Percentiles rank a stretch among this genome's conserved stretches.
Conservation (phyloP, 148 eudicot species). For the Suaeda aralocaspica region DNA sequence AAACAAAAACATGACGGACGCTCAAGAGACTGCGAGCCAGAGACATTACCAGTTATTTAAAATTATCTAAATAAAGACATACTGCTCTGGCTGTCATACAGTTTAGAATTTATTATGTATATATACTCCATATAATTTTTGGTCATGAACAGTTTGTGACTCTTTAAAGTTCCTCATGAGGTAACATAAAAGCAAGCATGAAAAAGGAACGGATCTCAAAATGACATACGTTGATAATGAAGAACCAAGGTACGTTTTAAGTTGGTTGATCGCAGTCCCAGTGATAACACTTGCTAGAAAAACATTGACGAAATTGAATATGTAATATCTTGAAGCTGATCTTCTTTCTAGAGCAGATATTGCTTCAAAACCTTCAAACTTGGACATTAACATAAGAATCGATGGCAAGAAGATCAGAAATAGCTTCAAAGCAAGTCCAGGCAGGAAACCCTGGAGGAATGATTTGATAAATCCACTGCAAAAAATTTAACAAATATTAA, state of each 20-base stretch:
- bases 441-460: slow-evolving; percentile 75
- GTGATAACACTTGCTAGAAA: slow-evolving; percentile 78
- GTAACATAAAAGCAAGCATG: not conserved
- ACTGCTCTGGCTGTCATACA: no score
- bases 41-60: not conserved
- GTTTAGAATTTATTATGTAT: no score
- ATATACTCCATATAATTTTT: no score
- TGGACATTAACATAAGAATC: slow-evolving; percentile 94
- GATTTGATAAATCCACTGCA: slow-evolving; percentile 72
- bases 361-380: slow-evolving; percentile 77
- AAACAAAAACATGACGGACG: not conserved
- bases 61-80: no score
- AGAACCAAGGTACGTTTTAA: slow-evolving; percentile 46
- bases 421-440: slow-evolving; percentile 91
- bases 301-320: slow-evolving; percentile 87
- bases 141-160: not conserved
- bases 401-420: slow-evolving; percentile 84
- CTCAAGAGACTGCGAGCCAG: not conserved
- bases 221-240: slow-evolving; percentile 54
- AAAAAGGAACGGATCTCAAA: not conserved
- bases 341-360: slow-evolving; percentile 78
- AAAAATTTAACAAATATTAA: no score
- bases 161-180: not conserved
- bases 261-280: slow-evolving; percentile 86
- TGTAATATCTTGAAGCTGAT: slow-evolving; percentile 80